Base-by-base conservation (phyloP, 192 early-diverging fungal species). In the Geranomyces michiganensis region DNA sequence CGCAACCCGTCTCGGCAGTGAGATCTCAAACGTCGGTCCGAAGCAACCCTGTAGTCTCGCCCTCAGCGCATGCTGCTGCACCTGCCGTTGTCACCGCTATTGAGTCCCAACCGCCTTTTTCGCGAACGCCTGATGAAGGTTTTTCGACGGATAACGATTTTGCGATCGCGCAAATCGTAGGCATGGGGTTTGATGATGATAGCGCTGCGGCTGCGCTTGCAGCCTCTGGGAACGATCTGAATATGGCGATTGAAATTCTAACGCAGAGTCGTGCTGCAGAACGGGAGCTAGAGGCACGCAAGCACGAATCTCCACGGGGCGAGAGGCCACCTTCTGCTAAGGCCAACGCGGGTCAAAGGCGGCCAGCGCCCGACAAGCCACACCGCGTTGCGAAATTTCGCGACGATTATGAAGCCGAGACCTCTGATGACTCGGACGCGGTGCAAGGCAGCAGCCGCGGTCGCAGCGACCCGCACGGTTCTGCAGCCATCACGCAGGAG, bases 111-210 rank as follows among this genome's bases (percentile, higher is more conserved):
- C 36, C 36, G 10, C 10, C 36, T 7, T n/a, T n/a, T n/a, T 41
- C 36, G 3, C 36, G 36, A 10, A 41, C 10, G 36, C 7, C 51
- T 15, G 7, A 15, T 24, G 19, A 6, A 53, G 4, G 4, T n/a
- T 2, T 26, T 8, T 53, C 51, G 3, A 61, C 33, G 33, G 61
- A 51, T 21, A 43, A 80, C 14, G 84, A 86, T 31, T 76, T 75
- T 14, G 65, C 76, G n/a, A 85, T 95, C 67, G 88, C 91, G 4
- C 85, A 90, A 77, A 82, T 97, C 45, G 84, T 88, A 15, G 87
- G 85, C 29, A 92, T 93, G 87, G 93, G 93, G 0, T 97, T 94
- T 71, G 82, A 90, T 22, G 76, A 76, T 0, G 83, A 85, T 8
- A 80, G 87, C 60, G 88, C 93, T 0, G 79, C 72, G 48, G 70